Base-by-base conservation (phyloP, 73 alveolate genomes). In the Paramecium tetraurelia region DNA sequence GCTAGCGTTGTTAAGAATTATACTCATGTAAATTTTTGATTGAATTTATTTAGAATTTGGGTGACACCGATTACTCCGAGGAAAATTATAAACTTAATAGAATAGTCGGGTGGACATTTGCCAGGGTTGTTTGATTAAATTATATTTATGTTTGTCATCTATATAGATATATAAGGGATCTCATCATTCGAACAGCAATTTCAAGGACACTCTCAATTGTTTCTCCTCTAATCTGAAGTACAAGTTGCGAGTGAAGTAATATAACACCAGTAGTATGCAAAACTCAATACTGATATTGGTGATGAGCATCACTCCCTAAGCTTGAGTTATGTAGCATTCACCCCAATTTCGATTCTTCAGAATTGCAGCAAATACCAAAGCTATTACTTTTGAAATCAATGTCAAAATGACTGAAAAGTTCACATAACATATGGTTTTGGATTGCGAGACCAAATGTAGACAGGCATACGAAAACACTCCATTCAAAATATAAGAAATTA, bases 331-430 rank as follows among this genome's bases (percentile, higher is more conserved):
- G 57, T 80, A 80, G 22, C 90, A 80, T 80, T 80, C 90, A 40
- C 90, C 90, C 90, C 90, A 80, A 80, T 80, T 80, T 80, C 90
- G 22, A 80, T 80, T 48, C 48, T 46, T 80, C 5, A 43, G 21
- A 21, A 80, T 80, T 9, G 31, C 33, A 9, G 90, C 31, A 41
- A 80, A 44, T 24, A 80, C 44, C 20, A 80, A 24, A 1, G 90
- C 75, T 22, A 80, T 22, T 24, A 40, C 48, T 80, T 80, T 80
- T 20, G 86, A 31, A 2, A 72, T 38, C 20, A 38, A 31, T n/a
- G 86, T 72, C 10, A 72, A 16, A 7, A 22, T 12, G 7, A 72
- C 57, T 16, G 59, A 12, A 72, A 72, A 12, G 40, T 72, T 33
- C 20, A 72, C 86, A 72, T 12, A 72, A 12, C 38, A 9, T 38